These are phyloP conservation scores for Sonneratia caseolaris DNA, from an alignment of 345 rosid species.

Conservation along the genomic window DNA sequence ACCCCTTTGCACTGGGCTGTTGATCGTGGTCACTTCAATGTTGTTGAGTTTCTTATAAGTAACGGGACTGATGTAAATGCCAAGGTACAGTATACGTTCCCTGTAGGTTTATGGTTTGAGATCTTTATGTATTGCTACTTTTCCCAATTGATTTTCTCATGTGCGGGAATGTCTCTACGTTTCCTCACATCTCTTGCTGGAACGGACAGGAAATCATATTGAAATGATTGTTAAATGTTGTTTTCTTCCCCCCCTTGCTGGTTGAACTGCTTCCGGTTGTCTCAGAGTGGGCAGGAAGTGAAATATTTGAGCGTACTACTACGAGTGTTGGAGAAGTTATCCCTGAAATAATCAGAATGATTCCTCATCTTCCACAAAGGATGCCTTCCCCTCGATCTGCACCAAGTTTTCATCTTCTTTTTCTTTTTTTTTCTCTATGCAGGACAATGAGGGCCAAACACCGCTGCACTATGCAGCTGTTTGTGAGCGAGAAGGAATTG, in stretches of 20 bases:
- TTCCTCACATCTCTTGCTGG: not conserved
- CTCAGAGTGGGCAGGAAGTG: not conserved
- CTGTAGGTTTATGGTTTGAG: not conserved
- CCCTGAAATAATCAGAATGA: not conserved
- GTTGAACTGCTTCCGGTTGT: not conserved
- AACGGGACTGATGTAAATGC: conserved; percentile 70
- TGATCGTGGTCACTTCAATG: conserved; percentile 69
- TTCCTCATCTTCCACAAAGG: not conserved
- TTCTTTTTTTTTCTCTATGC: conserved; percentile 8
- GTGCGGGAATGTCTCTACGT: not conserved
- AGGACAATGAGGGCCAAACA: conserved; percentile 97
- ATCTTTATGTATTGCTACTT: not conserved
- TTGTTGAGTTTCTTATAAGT: conserved; percentile 46
- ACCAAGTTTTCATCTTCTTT: not conserved
- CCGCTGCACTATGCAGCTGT: conserved; percentile 87
- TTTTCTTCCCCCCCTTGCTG: not conserved
- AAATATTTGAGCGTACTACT: not conserved
- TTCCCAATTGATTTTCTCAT: not conserved
- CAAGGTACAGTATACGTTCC: conserved; percentile 29
- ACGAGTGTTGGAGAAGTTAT: not conserved
- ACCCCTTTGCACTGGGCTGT: conserved; percentile 97
- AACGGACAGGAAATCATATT: not conserved
- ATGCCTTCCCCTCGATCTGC: not conserved
- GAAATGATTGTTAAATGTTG: not conserved
- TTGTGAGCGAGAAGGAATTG: conserved; percentile 76